Evolutionary conservation across 192 early-diverging fungal species (phyloP).

Genomic region (Umbelopsis vinacea): DNA sequence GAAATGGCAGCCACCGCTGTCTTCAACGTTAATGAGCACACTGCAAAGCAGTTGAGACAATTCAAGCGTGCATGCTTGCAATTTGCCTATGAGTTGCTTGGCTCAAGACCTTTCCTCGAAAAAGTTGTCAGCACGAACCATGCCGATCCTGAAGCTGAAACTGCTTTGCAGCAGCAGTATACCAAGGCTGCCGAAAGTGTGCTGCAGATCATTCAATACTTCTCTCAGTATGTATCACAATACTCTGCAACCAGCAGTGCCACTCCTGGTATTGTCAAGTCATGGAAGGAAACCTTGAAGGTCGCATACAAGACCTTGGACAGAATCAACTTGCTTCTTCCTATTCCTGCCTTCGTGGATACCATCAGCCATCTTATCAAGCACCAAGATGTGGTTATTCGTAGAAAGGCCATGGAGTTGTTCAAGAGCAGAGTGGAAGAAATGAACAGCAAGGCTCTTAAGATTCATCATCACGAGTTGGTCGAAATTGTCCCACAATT

Average conservation of each 20-base stretch:
- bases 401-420: slow-evolving; percentile 75
- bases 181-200: slow-evolving; percentile 58
- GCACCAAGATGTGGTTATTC: slow-evolving; percentile 65
- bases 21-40: slow-evolving; percentile 47
- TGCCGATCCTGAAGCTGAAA: slow-evolving; percentile 35
- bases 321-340: slow-evolving; percentile 76
- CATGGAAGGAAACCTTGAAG: slow-evolving; percentile 57
- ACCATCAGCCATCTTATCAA: slow-evolving; percentile 66
- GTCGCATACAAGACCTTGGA: slow-evolving; percentile 75
- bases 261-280: slow-evolving; percentile 44
- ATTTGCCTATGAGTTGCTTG: slow-evolving; percentile 57
- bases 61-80: slow-evolving; percentile 65
- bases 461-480: slow-evolving; percentile 49
- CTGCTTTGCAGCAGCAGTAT: slow-evolving; percentile 51
- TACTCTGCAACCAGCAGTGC: slow-evolving; percentile 36
- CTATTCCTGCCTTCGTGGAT: slow-evolving; percentile 74
- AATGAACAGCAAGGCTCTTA: slow-evolving; percentile 45
- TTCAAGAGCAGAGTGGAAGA: slow-evolving; percentile 59
- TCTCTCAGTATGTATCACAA: slow-evolving; percentile 49
- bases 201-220: slow-evolving; percentile 59
- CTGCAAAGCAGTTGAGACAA: slow-evolving; percentile 63
- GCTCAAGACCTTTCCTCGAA: slow-evolving; percentile 54
- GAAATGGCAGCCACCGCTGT: slow-evolving; percentile 11
- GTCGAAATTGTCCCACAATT: slow-evolving; percentile 56
- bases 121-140: slow-evolving; percentile 48